Evolutionary conservation across 495 filamentous ascomycete species (phyloP).

Genomic region (Penicillium simplicissimum): DNA sequence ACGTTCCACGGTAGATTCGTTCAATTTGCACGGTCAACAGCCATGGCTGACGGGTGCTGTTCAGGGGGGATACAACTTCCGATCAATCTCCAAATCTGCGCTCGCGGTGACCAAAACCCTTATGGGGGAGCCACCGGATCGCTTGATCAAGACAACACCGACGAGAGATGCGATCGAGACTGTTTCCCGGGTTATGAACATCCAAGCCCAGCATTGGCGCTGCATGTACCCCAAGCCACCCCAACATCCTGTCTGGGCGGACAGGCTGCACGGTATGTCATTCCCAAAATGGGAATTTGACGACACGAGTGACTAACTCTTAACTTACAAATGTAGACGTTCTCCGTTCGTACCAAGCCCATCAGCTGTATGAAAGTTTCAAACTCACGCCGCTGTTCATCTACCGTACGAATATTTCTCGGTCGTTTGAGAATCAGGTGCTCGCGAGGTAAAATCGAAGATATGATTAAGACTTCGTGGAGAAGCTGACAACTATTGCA

Average conservation of each 20-base stretch:
- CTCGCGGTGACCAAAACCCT: conserved; percentile 87
- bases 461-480: no score
- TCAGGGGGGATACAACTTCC: conserved; percentile 89
- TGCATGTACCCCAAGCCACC: conserved; percentile 56
- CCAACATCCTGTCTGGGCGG: conserved; percentile 35
- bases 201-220: conserved; percentile 60
- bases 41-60: neutral
- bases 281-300: neutral
- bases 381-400: conserved; percentile 76
- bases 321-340: conserved; percentile 52
- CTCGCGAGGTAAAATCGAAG: conserved; percentile 64
- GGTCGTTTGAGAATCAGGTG: conserved; percentile 85
- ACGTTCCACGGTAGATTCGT: neutral
- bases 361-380: conserved; percentile 65
- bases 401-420: conserved; percentile 65
- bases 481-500: conserved; percentile 20
- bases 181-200: conserved; percentile 53
- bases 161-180: conserved; percentile 48
- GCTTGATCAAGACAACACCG: conserved; percentile 53
- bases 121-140: conserved; percentile 90
- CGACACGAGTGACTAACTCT: no score
- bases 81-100: conserved; percentile 88
- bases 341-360: conserved; percentile 70
- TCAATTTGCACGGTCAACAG: neutral
- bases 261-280: conserved; percentile 56